Evolutionary conservation across 2,329 filamentous ascomycete species (phyloP), one percentile per base, ranked within the genome.

Genomic region (Eutypella sp.): DNA sequence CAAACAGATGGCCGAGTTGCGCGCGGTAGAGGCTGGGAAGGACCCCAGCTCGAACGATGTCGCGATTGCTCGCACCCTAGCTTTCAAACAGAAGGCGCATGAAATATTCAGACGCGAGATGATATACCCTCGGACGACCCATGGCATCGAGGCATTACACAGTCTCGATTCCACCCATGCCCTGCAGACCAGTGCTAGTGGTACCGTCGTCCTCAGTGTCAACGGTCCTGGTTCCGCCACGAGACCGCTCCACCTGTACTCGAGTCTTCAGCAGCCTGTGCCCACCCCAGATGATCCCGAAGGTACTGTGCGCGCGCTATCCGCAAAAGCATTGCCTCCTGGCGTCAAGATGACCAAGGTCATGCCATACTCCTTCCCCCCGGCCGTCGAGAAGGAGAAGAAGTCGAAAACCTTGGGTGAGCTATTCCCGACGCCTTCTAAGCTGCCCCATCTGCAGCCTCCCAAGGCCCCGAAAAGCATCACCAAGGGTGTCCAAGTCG

Each of bases 221-320:
- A 84, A 83, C 54, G 89, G 88, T n/a, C n/a, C n/a, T n/a, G n/a
- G n/a, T 45, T 86, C 83, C 54, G 86, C 86, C 34, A 82, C 84
- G 2, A 82, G 82, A 39, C 78, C 87, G 29, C 85, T 83, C 55
- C 87, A 92, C 49, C 72, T 96, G 4, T 96, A 93, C 63, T 95
- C 92, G 4, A 95, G 91, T 64, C 72, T 96, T 41, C 87, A 86
- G 53, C 74, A 78, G 45, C 68, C 72, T 11, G 50, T 59, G 2
- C 63, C 67, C 22, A 52, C 59, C 6, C 53, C 53, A 7, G 49
- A 54, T 18, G 47, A 56, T 24, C 45, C 51, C 0, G 54, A 59
- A 33, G 57, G 59, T 9, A 47, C 57, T 15, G 45, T 64, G 47
- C 67, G 65, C 40, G 70, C 76, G 10, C 67, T 89, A 9, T 75